Percentiles rank a stretch among this genome's conserved stretches.
phyloP scores from a whole-genome alignment of 257 asterid genomes.

The Ophiorrhiza pumila region DNA sequence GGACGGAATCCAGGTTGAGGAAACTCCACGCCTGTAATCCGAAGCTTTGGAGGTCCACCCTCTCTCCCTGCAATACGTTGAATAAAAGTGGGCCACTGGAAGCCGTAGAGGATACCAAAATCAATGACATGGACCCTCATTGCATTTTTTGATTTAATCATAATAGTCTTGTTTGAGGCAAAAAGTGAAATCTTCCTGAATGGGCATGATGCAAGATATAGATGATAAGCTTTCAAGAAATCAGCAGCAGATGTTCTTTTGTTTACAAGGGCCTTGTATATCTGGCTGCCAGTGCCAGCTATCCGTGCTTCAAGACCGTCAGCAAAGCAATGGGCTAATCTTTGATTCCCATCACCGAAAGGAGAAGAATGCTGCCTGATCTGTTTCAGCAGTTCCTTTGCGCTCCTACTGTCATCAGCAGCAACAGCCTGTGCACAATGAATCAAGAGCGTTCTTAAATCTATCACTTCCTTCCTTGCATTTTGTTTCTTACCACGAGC shows the following conservation, averaged over 20 bases:
- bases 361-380: slow-evolving; percentile 24
- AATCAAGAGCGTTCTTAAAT: slow-evolving; percentile 23
- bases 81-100: slow-evolving; percentile 24
- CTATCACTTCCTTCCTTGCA: slow-evolving; percentile 6
- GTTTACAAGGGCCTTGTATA: slow-evolving; percentile 18
- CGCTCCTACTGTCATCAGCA: slow-evolving; percentile 16
- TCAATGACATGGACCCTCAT: slow-evolving; percentile 23
- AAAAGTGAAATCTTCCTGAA: slow-evolving; percentile 22
- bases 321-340: slow-evolving; percentile 20
- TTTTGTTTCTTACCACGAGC: slow-evolving; percentile 10
- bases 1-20: slow-evolving; percentile 32
- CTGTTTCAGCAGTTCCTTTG: slow-evolving; percentile 15
- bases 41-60: slow-evolving; percentile 26
- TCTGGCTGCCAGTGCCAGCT: slow-evolving; percentile 20
- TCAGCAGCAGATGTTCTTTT: slow-evolving; percentile 21
- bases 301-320: slow-evolving; percentile 26
- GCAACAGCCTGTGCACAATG: slow-evolving; percentile 30
- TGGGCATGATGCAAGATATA: slow-evolving; percentile 25
- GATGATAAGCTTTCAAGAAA: slow-evolving; percentile 25
- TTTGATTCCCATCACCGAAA: slow-evolving; percentile 24
- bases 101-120: slow-evolving; percentile 26
- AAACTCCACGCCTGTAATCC: slow-evolving; percentile 25
- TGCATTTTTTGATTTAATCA: slow-evolving; percentile 1
- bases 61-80: slow-evolving; percentile 18
- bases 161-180: slow-evolving; percentile 15